Percentiles rank a stretch among this genome's conserved stretches.
Conservation (phyloP, 345 rosid species). For the Citropsis articulata region DNA sequence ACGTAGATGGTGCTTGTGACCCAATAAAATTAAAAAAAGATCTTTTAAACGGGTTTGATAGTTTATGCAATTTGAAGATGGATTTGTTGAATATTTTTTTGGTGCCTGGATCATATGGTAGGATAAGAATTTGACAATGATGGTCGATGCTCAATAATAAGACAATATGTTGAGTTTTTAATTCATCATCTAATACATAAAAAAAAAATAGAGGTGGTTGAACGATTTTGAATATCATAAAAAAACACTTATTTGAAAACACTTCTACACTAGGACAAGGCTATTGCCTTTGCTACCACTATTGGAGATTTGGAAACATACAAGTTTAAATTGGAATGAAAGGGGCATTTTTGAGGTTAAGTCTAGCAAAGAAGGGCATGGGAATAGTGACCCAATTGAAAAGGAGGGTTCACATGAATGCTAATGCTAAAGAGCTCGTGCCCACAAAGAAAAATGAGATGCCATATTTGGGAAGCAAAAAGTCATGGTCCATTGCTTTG, state of each 20-base stretch:
- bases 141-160: neutral
- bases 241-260: neutral
- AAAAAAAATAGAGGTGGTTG: neutral
- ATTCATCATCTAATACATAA: neutral
- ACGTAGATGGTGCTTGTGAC: neutral
- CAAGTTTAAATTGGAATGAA: neutral
- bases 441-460: neutral
- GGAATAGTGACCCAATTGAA: neutral
- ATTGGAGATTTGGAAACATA: neutral
- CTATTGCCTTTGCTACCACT: neutral
- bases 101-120: neutral
- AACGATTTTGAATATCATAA: neutral
- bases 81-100: neutral
- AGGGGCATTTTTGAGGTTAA: slow-evolving; percentile 5
- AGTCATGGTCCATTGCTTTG: neutral
- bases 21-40: neutral
- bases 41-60: no score
- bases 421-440: neutral
- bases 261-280: no score
- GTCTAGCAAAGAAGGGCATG: neutral
- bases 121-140: neutral
- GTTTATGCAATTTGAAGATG: neutral
- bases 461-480: neutral
- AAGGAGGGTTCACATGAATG: neutral
- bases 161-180: no score